phyloP scores from a whole-genome alignment of 306 rosid species.

The Prunus persica region DNA sequence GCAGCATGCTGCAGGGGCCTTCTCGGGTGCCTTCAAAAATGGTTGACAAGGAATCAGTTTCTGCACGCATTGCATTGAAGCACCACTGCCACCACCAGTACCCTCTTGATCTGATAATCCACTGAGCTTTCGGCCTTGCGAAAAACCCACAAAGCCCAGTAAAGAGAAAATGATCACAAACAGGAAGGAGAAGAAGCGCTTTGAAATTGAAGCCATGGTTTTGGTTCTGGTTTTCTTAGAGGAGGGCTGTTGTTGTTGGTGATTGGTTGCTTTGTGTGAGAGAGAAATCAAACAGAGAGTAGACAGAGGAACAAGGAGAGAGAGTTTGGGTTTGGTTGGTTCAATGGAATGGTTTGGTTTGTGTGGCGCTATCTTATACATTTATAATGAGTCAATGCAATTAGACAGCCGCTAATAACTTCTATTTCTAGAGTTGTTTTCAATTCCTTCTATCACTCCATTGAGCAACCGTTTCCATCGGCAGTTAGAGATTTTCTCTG shows the following conservation, averaged over 20 bases:
- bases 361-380: background rate
- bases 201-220: slow-evolving; percentile 4
- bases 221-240: too few species aligned
- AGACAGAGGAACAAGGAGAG: background rate
- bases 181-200: background rate
- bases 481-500: background rate
- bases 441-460: background rate
- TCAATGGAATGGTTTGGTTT: background rate
- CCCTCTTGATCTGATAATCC: background rate
- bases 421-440: background rate
- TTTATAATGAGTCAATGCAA: background rate
- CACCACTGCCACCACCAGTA: background rate
- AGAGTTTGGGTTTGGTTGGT: background rate
- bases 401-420: background rate
- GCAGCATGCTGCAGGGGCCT: slow-evolving; percentile 44
- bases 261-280: background rate
- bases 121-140: background rate
- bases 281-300: background rate
- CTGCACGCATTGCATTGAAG: slow-evolving; percentile 41
- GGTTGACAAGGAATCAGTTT: slow-evolving; percentile 51
- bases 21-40: slow-evolving; percentile 21
- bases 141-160: background rate
- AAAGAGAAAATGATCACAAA: background rate
- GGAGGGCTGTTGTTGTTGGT: too few species aligned
- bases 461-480: background rate